phyloP scores from a whole-genome alignment of 1,139 yeast genomes.

The Sugiyamaella grinbergsii region DNA sequence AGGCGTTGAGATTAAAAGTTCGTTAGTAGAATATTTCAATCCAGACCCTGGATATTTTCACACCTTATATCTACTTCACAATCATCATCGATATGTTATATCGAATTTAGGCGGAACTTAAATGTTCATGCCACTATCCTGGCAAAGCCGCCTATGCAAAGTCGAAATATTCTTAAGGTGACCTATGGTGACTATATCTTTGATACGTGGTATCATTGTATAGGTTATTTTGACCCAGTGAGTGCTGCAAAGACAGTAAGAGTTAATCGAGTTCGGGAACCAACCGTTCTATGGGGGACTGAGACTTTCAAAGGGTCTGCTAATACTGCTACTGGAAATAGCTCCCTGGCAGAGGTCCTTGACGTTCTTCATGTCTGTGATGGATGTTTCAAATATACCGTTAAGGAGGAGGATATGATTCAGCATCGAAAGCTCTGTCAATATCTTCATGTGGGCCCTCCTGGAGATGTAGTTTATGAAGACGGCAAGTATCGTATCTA shows the following conservation, averaged over 20 bases:
- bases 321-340: constrained; percentile 11
- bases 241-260: constrained; percentile 18
- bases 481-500: constrained; percentile 62
- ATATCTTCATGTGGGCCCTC: constrained; percentile 46
- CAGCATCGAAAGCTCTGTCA: constrained; percentile 49
- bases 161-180: constrained; percentile 63
- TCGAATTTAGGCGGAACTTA: not conserved
- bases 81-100: not conserved
- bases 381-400: constrained; percentile 78
- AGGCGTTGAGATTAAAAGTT: not conserved
- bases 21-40: not conserved
- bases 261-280: constrained; percentile 24
- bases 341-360: constrained; percentile 42
- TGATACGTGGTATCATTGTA: constrained; percentile 83
- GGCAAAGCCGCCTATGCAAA: constrained; percentile 14
- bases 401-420: constrained; percentile 40
- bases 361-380: constrained; percentile 72
- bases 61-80: not conserved
- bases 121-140: constrained; percentile 1
- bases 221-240: constrained; percentile 60
- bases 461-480: constrained; percentile 70
- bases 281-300: constrained; percentile 21
- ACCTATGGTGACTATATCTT: constrained; percentile 66
- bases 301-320: constrained; percentile 15
- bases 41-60: not conserved